A percentile compares a stretch with the other conserved stretches of the same genome.
These are phyloP conservation scores for Plasmodium adleri DNA, from an alignment of 169 alveolate species.

Conservation along the genomic window DNA sequence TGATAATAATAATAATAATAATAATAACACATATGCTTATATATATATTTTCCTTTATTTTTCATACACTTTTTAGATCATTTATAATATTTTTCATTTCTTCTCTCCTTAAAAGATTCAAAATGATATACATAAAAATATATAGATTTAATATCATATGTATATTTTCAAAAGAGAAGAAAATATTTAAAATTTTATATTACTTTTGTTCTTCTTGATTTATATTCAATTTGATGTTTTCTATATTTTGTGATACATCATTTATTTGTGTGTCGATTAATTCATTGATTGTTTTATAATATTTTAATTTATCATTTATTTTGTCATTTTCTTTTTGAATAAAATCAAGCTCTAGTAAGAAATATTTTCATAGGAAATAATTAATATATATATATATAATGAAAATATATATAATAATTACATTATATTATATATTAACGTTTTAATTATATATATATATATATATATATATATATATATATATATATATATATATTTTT, in stretches of 20 bases:
- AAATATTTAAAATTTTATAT: neutral
- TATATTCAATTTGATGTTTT: conserved; percentile 45
- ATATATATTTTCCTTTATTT: neutral
- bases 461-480: neutral
- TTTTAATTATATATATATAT: neutral
- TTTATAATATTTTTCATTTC: conserved; percentile 47
- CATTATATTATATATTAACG: neutral
- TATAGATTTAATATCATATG: neutral
- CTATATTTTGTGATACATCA: conserved; percentile 42
- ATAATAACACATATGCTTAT: neutral
- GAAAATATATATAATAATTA: neutral
- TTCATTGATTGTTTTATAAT: conserved; percentile 37
- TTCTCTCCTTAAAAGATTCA: conserved; percentile 25
- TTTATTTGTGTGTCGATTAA: conserved; percentile 42
- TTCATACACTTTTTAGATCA: conserved; percentile 59
- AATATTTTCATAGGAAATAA: neutral
- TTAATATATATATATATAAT: neutral
- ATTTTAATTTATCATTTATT: conserved; percentile 45
- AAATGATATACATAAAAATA: neutral
- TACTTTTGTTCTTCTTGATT: conserved; percentile 46
- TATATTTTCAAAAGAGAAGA: neutral
- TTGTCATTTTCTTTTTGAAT: conserved; percentile 54
- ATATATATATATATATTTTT: neutral
- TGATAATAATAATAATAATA: neutral
- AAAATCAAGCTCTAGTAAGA: conserved; percentile 50